Conservation (phyloP, 2,329 filamentous ascomycete species). For the Sporothrix protearum region DNA sequence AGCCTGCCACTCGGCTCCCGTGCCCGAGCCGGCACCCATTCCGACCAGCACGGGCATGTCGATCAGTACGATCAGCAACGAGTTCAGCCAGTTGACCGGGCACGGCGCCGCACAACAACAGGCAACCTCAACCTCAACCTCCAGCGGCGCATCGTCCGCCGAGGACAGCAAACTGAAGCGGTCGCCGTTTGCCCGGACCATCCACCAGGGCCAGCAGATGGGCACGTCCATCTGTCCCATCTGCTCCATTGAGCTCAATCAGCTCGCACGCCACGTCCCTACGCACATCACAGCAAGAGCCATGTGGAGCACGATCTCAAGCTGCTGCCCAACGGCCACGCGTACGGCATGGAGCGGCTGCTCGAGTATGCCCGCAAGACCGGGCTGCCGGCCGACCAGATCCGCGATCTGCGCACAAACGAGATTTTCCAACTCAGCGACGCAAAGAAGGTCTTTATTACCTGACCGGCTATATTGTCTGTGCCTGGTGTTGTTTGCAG, state of each 20-base stretch:
- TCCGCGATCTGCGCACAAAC: slow-evolving; percentile 77
- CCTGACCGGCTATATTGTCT: slow-evolving; percentile 43
- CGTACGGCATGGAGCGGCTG: slow-evolving; percentile 75
- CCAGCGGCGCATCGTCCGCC: background rate
- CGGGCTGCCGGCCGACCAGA: slow-evolving; percentile 60
- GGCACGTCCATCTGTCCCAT: slow-evolving; percentile 70
- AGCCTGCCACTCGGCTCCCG: slow-evolving; percentile 68
- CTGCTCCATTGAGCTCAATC: slow-evolving; percentile 91
- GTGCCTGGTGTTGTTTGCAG: background rate
- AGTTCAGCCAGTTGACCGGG: background rate
- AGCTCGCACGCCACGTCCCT: slow-evolving; percentile 85
- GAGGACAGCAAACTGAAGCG: slow-evolving; percentile 23
- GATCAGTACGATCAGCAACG: background rate
- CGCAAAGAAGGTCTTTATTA: slow-evolving; percentile 88
- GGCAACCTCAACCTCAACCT: too few species aligned
- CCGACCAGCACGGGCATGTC: background rate
- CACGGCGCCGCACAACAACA: background rate
- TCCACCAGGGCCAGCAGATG: slow-evolving; percentile 32
- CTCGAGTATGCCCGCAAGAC: slow-evolving; percentile 76
- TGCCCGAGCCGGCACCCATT: background rate
- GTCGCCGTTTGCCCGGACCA: slow-evolving; percentile 21
- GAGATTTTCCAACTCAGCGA: slow-evolving; percentile 59
- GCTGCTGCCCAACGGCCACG: slow-evolving; percentile 79
- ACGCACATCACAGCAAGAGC: slow-evolving; percentile 92
- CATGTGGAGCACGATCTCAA: slow-evolving; percentile 84